Evolutionary conservation across 805 yeast genomes (phyloP).

Genomic region (Monosporozyma aerobia): DNA sequence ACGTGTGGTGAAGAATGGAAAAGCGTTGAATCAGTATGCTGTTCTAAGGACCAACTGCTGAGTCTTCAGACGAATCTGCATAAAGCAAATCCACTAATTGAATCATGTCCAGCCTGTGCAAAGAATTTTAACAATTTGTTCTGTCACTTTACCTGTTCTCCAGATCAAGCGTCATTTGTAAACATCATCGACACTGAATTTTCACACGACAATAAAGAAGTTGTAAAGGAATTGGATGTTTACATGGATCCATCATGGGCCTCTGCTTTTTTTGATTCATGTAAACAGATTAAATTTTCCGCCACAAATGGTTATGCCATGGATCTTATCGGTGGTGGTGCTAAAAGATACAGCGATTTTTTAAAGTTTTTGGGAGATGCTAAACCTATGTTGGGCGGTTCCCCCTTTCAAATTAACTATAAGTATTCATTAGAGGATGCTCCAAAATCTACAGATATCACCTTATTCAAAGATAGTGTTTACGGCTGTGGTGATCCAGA

Average conservation of each 20-base stretch:
- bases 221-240: constrained; percentile 65
- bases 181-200: constrained; percentile 45
- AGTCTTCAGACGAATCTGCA: constrained; percentile 50
- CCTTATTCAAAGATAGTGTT: constrained; percentile 15
- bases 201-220: constrained; percentile 37
- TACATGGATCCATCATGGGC: constrained; percentile 56
- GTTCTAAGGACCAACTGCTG: constrained; percentile 53
- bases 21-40: constrained; percentile 48
- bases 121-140: constrained; percentile 77
- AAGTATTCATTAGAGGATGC: constrained; percentile 35
- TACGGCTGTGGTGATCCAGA: constrained; percentile 49
- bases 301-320: constrained; percentile 94
- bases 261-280: constrained; percentile 60
- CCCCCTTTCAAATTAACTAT: constrained; percentile 88
- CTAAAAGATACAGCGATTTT: constrained; percentile 59
- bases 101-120: constrained; percentile 90
- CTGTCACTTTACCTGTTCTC: constrained; percentile 84
- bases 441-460: constrained; percentile 9
- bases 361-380: constrained; percentile 89
- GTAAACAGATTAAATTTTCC: constrained; percentile 81
- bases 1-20: constrained; percentile 71
- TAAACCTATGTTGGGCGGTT: constrained; percentile 88
- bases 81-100: constrained; percentile 70
- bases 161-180: constrained; percentile 68
- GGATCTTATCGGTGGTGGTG: constrained; percentile 98